Base-by-base conservation (phyloP, 306 rosid genomes). In the Pyrus betulifolia region DNA sequence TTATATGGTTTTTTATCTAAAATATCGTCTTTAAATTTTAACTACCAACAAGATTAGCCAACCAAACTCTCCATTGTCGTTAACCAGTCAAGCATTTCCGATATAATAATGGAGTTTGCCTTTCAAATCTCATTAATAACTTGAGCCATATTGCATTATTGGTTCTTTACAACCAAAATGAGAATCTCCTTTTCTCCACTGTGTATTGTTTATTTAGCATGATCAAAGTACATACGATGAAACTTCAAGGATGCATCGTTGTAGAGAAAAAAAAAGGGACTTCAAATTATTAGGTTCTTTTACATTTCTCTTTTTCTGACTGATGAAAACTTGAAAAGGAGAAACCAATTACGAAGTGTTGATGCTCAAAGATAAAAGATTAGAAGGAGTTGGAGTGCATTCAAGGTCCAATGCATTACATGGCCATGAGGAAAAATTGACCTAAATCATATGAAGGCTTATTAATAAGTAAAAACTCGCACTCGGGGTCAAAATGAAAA, bases 41-140 rank as follows among this genome's bases (percentile, higher is more conserved):
- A 79, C 78, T 45, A 55, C 54, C 59, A 66, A 79, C 78, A 79
- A 14, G 78, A 73, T 79, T 72, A 66, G 78, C 62, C 54, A 72
- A 67, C 74, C 40, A 51, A 46, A 46, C 72, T 63, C 23, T 63
- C 82, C 57, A 58, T 38, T 79, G 82, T 66, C 69, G 76, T 28
- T 38, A 72, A 72, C 55, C 57, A 66, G 54, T 44, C 78, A 55
- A 72, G 54, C 71, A 72, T 38, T 72, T 58, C 10, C 28, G 55
- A 57, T 40, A 33, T 59, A 73, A 59, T 72, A 72, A 59, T 73
- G 40, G 27, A 22, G 55, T 74, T 72, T 72, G 55, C 57, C 61
- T 52, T 71, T 79, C 69, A 65, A 65, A 55, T 66, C 82, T 54
- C 69, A 73, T 64, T 42, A 27, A 72, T 35, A 51, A 3, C 22